Conservation (phyloP, 75 land plant genomes). For the Selaginella moellendorffii region DNA sequence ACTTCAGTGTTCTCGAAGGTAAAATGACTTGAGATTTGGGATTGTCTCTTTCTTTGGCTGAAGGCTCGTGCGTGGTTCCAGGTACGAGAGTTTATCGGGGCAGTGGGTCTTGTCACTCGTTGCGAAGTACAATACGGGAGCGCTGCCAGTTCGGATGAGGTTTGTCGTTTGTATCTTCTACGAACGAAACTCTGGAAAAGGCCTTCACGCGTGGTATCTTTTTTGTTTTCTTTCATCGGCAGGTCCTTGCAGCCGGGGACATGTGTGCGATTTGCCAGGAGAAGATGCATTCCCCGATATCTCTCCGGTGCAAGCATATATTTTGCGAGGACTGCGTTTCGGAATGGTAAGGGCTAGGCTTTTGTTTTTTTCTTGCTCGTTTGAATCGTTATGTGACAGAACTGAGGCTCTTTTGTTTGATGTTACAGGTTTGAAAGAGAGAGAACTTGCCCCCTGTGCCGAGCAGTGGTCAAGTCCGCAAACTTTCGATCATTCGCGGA, state of each 20-base stretch:
- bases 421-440: constrained; percentile 3
- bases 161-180: constrained; percentile 8
- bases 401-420: neutral
- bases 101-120: constrained; percentile 67
- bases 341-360: constrained; percentile 51
- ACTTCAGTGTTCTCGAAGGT: constrained; percentile 93
- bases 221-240: neutral
- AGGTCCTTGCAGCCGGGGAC: constrained; percentile 91
- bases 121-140: constrained; percentile 93
- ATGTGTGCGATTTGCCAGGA: constrained; percentile 98
- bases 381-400: too few relatives aligned
- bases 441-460: constrained; percentile 5
- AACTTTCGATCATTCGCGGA: constrained; percentile 1
- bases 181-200: neutral
- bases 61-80: constrained; percentile 12
- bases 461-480: constrained; percentile 2
- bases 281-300: constrained; percentile 94
- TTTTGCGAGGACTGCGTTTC: constrained; percentile 99
- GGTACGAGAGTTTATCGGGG: constrained; percentile 74
- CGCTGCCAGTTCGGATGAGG: constrained; percentile 95
- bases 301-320: constrained; percentile 90
- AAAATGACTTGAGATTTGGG: constrained; percentile 2
- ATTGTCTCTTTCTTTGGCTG: neutral
- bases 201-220: neutral
- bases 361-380: too few relatives aligned